These are phyloP conservation scores for Yarrowia yakushimensis DNA, from an alignment of 805 yeast genomes.

Conservation along the genomic window DNA sequence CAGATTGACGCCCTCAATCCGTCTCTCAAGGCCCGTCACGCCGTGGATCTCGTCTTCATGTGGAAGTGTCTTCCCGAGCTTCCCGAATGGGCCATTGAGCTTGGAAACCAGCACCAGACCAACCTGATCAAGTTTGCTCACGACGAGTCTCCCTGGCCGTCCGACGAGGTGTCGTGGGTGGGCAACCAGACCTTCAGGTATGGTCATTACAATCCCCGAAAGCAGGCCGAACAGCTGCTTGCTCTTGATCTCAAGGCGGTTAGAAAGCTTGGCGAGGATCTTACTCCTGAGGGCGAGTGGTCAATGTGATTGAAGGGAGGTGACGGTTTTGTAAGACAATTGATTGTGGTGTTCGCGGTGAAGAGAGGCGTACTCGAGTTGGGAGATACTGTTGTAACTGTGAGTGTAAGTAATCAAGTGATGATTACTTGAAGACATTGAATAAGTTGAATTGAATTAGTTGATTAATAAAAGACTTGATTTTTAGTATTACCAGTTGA, in stretches of 20 bases:
- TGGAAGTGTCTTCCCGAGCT: conserved; percentile 33
- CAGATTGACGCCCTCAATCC: conserved; percentile 35
- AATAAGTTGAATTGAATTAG: no score
- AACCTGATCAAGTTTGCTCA: conserved; percentile 33
- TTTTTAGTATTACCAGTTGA: no score
- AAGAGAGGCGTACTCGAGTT: no score
- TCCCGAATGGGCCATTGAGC: conserved; percentile 26
- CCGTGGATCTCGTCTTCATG: conserved; percentile 38
- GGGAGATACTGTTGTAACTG: no score
- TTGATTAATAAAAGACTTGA: no score
- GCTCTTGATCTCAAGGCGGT: background rate
- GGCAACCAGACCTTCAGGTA: conserved; percentile 2
- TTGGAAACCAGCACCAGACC: conserved; percentile 32
- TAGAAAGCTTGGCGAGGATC: background rate
- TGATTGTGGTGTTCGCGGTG: no score
- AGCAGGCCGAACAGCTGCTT: background rate
- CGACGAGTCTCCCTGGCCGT: conserved; percentile 36
- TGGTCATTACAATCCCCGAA: conserved; percentile 7
- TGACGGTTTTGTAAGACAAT: no score
- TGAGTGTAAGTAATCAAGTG: no score
- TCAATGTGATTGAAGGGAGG: no score
- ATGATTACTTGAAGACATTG: no score
- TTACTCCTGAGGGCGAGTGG: conserved; percentile 7
- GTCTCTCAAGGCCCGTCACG: conserved; percentile 36
- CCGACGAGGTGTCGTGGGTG: conserved; percentile 13